Conservation (phyloP, 768 basidiomycete species). For the Pleurotus cornucopiae region DNA sequence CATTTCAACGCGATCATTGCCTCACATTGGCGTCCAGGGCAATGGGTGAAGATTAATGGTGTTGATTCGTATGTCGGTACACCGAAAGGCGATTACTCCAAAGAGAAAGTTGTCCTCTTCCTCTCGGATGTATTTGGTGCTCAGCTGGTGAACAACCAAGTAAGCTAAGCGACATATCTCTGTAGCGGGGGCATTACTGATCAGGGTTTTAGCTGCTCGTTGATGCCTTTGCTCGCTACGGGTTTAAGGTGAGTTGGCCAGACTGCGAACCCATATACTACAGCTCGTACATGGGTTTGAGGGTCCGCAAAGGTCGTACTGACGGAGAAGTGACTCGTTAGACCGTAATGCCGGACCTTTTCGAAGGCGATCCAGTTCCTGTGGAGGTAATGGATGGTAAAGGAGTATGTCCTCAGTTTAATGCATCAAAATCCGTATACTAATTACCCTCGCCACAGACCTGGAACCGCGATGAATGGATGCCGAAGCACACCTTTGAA, state of each 20-base stretch:
- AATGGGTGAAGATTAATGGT: conserved; percentile 41
- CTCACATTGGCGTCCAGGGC: conserved; percentile 29
- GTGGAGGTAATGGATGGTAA: conserved; percentile 10
- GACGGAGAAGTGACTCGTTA: background rate
- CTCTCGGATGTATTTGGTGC: conserved; percentile 51
- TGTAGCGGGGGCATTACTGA: too few relatives aligned
- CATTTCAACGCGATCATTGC: background rate
- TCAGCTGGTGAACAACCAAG: conserved; percentile 40
- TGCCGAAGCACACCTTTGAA: conserved; percentile 19
- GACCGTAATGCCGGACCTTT: conserved; percentile 12
- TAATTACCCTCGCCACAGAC: background rate
- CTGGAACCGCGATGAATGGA: conserved; percentile 20
- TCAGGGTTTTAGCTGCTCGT: conserved; percentile 19
- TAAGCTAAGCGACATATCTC: conserved; percentile 15
- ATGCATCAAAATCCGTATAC: too few relatives aligned
- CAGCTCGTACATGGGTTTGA: too few relatives aligned
- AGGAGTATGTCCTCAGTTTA: background rate
- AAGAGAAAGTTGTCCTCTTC: conserved; percentile 54
- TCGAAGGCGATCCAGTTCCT: conserved; percentile 11
- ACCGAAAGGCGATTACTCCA: conserved; percentile 44
- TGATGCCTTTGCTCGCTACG: conserved; percentile 33
- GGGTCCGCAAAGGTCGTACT: too few relatives aligned
- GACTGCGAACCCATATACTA: background rate
- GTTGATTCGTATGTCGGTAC: conserved; percentile 50
- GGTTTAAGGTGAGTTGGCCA: conserved; percentile 23